Evolutionary conservation across 1,139 yeast species (phyloP).

Genomic region (Protomyces inundatus): DNA sequence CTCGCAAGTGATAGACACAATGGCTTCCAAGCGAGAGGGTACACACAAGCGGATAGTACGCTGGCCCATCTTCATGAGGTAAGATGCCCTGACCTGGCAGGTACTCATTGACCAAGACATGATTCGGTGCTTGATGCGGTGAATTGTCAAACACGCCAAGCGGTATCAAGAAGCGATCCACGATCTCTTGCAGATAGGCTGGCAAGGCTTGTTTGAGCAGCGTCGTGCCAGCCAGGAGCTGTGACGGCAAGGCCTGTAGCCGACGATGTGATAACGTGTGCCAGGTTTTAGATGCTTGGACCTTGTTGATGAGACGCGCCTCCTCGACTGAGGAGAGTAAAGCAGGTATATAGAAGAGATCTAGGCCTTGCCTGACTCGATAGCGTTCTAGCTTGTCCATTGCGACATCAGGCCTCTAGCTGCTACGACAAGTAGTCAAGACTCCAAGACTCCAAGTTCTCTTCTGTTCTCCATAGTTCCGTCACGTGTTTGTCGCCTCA

Average conservation of each 20-base stretch:
- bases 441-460: neutral
- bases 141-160: slow-evolving; percentile 29
- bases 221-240: slow-evolving; percentile 28
- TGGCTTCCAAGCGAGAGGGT: slow-evolving; percentile 30
- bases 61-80: slow-evolving; percentile 33
- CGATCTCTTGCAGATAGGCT: slow-evolving; percentile 27
- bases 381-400: slow-evolving; percentile 1
- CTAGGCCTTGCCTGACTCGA: neutral
- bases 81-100: slow-evolving; percentile 32
- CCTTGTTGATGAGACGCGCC: slow-evolving; percentile 26
- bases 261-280: slow-evolving; percentile 29
- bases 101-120: slow-evolving; percentile 30
- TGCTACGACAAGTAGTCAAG: neutral
- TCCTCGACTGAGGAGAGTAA: slow-evolving; percentile 28
- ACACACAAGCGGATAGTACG: slow-evolving; percentile 31
- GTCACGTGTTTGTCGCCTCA: neutral
- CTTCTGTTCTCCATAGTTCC: neutral
- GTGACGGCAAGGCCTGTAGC: slow-evolving; percentile 30
- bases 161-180: slow-evolving; percentile 21
- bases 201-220: slow-evolving; percentile 29
- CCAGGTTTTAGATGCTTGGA: slow-evolving; percentile 25
- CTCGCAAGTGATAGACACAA: slow-evolving; percentile 28
- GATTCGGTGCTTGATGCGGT: slow-evolving; percentile 30
- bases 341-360: slow-evolving; percentile 27
- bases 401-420: neutral